Evolutionary conservation across 2,329 filamentous ascomycete genomes (phyloP).

Genomic region (Elsinoe perseae): DNA sequence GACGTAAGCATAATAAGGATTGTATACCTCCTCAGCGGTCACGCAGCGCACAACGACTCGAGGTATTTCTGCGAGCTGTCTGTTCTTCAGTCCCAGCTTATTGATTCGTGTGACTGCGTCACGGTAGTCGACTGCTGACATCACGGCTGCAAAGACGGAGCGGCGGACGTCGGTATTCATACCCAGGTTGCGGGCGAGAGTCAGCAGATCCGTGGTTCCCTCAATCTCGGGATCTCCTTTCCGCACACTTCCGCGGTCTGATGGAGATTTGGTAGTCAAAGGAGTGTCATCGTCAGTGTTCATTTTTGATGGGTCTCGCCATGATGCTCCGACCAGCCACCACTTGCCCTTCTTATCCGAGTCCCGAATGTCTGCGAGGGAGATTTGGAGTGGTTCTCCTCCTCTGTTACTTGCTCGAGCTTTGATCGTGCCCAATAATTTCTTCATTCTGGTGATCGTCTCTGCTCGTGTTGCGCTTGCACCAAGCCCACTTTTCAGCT

Average conservation of each 20-base stretch:
- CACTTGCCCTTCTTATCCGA: constrained; percentile 87
- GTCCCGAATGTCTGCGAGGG: constrained; percentile 72
- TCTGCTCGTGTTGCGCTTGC: constrained; percentile 69
- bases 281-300: neutral
- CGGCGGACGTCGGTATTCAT: constrained; percentile 82
- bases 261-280: neutral
- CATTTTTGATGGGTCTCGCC: constrained; percentile 43
- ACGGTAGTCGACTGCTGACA: constrained; percentile 74
- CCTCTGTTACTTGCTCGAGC: constrained; percentile 59
- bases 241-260: neutral
- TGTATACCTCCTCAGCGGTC: constrained; percentile 75
- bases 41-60: constrained; percentile 82
- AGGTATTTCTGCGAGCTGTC: constrained; percentile 79
- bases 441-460: constrained; percentile 82
- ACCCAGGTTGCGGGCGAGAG: constrained; percentile 67
- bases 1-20: constrained; percentile 86
- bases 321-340: constrained; percentile 98
- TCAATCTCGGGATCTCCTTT: constrained; percentile 18
- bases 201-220: neutral
- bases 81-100: constrained; percentile 76
- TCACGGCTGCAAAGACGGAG: constrained; percentile 87
- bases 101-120: constrained; percentile 73
- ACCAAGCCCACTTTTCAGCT: constrained; percentile 64
- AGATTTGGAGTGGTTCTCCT: constrained; percentile 68
- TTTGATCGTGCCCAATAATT: constrained; percentile 72